These are phyloP conservation scores for Talaromyces funiculosus DNA, from an alignment of 2,329 filamentous ascomycete genomes.

Conservation along the genomic window DNA sequence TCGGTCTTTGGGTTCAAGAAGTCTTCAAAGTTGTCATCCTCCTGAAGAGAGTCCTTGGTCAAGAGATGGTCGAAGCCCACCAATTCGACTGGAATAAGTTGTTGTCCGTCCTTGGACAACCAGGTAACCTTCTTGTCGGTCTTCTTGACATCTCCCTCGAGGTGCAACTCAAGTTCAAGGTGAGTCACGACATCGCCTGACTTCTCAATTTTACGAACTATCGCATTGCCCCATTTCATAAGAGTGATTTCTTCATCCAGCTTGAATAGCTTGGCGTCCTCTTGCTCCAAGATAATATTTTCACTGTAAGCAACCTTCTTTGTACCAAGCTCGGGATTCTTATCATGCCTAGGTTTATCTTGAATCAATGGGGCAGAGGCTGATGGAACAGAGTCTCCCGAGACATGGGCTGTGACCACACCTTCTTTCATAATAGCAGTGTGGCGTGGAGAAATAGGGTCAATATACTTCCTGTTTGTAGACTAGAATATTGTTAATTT, in stretches of 20 bases:
- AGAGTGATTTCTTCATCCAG: conserved; percentile 87
- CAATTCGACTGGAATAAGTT: conserved; percentile 73
- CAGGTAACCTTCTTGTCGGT: conserved; percentile 97
- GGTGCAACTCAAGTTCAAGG: conserved; percentile 78
- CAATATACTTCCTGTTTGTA: conserved; percentile 74
- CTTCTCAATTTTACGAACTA: conserved; percentile 47
- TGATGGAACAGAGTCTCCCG: conserved; percentile 59
- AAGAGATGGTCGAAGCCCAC: conserved; percentile 95
- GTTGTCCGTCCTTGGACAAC: conserved; percentile 70
- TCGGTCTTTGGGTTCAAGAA: conserved; percentile 73
- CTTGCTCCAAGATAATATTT: conserved; percentile 76
- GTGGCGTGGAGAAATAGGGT: conserved; percentile 68
- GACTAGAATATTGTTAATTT: conserved; percentile 16
- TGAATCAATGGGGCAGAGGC: conserved; percentile 61
- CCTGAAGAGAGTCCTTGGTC: conserved; percentile 88
- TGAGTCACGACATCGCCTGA: conserved; percentile 53
- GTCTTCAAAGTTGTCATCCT: conserved; percentile 79
- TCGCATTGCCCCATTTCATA: conserved; percentile 80
- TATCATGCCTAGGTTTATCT: conserved; percentile 80
- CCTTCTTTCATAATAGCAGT: conserved; percentile 67
- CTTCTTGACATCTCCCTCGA: conserved; percentile 88
- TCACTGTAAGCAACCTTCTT: conserved; percentile 80
- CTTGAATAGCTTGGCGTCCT: conserved; percentile 73
- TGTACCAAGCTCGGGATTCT: conserved; percentile 76
- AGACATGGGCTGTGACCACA: conserved; percentile 64